Evolutionary conservation across 2,329 filamentous ascomycete species (phyloP), one percentile per base, ranked within the genome.

Genomic region (Triangularia setosa): DNA sequence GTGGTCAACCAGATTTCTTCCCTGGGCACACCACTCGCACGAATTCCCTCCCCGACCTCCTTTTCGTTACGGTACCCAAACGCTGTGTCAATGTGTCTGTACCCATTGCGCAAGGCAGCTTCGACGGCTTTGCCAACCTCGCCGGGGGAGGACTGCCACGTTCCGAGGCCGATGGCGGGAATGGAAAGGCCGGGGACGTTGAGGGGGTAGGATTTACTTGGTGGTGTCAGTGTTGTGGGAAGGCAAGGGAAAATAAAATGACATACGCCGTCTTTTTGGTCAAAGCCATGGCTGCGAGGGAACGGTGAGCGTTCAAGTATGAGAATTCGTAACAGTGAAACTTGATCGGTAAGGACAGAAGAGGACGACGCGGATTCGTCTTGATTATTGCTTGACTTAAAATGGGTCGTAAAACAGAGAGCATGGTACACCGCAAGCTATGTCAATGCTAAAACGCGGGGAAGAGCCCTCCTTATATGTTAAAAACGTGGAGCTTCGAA

Each of bases 61-160:
- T 79, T 78, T 75, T 91, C 91, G 77, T 94, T 95, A 75, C 87
- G 88, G 76, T 95, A 95, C 59, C 87, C 90, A 67, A 89, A 83
- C 58, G 91, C 90, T 23, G 89, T 91, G 78, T 91, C 89, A 74
- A 92, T 89, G 78, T 92, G 90, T 40, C 88, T 84, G 79, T 93
- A 93, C 65, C 90, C 90, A 53, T 80, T 78, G 66, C 81, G 80
- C 27, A 93, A 81, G 25, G 90, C 90, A 35, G 81, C 80, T 77
- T 90, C 86, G 68, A 94, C 91, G 62, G 91, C 91, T 61, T 84
- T 79, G 70, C 84, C 82, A 63, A 92, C 89, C 76, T 91, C 84
- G 69, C 90, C 77, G 63, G 89, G 87, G 72, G 83, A 75, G 58
- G 90, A 91, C 73, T 92, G 90, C 90, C 90, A 93, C 63, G 91